Evolutionary conservation across 139 green algal genomes (phyloP).

Genomic region (Gonium pectorale): DNA sequence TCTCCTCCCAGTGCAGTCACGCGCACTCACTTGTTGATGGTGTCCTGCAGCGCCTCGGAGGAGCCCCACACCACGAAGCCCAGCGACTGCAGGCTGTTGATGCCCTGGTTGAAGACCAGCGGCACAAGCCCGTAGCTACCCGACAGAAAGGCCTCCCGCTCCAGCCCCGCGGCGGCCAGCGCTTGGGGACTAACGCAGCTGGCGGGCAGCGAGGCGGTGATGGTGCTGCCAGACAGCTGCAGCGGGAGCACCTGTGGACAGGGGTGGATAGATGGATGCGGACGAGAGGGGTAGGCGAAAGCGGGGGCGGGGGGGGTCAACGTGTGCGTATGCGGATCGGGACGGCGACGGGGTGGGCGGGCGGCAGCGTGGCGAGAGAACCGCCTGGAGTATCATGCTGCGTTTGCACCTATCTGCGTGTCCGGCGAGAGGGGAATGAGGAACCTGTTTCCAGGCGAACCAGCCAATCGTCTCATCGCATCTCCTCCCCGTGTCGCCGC

Average conservation of each 20-base stretch:
- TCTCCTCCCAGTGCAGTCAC: no score
- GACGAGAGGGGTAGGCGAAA: neutral
- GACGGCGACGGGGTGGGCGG: no score
- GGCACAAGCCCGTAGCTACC: constrained; percentile 30
- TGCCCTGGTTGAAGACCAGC: constrained; percentile 48
- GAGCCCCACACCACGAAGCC: constrained; percentile 47
- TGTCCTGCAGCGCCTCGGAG: constrained; percentile 16
- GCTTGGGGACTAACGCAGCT: constrained; percentile 14
- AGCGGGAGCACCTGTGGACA: constrained; percentile 34
- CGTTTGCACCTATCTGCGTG: no score
- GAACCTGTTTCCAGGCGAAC: no score
- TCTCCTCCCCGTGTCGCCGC: no score
- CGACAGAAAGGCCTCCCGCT: constrained; percentile 12
- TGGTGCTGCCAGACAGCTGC: constrained; percentile 13
- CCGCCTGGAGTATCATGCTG: no score
- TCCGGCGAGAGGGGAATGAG: no score
- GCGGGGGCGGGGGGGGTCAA: neutral
- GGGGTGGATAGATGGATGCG: neutral
- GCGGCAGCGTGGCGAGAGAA: no score
- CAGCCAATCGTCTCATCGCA: no score
- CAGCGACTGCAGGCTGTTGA: constrained; percentile 55
- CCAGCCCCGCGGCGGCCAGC: constrained; percentile 16
- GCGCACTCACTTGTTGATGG: constrained; percentile 40
- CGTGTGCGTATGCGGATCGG: no score
- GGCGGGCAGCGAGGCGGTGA: constrained; percentile 32